These are phyloP conservation scores for Hortiboletus flavorubellus DNA, from an alignment of 768 basidiomycete species.

Conservation along the genomic window DNA sequence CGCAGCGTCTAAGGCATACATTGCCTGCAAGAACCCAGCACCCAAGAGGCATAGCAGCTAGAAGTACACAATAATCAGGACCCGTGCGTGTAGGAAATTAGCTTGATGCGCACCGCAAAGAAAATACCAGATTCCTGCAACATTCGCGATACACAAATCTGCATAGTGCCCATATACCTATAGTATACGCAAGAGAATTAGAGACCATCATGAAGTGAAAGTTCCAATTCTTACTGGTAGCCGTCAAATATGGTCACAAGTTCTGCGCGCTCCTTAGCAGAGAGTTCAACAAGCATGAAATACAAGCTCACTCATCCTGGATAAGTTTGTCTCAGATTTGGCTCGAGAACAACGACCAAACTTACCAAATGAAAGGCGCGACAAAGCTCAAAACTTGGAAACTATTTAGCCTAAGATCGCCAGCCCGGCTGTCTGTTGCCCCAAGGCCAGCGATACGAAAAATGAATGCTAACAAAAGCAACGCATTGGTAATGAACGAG, in stretches of 20 bases:
- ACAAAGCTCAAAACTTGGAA: constrained; percentile 90
- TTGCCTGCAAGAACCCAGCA: constrained; percentile 79
- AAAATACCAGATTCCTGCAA: constrained; percentile 90
- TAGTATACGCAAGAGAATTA: background rate
- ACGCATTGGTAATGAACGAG: constrained; percentile 65
- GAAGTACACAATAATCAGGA: background rate
- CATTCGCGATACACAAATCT: constrained; percentile 92
- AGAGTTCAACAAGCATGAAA: background rate
- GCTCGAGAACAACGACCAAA: constrained; percentile 1
- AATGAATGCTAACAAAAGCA: constrained; percentile 71
- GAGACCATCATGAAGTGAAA: background rate
- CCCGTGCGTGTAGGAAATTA: background rate
- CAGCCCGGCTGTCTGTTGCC: constrained; percentile 33
- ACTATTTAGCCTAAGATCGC: constrained; percentile 53
- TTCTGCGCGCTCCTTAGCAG: constrained; percentile 39
- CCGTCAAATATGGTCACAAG: constrained; percentile 80
- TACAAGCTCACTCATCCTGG: constrained; percentile 73
- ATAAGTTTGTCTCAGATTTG: background rate
- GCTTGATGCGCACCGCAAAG: constrained; percentile 60
- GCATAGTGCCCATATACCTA: constrained; percentile 88
- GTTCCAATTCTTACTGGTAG: constrained; percentile 51
- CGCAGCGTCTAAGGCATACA: constrained; percentile 89
- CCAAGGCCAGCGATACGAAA: constrained; percentile 62
- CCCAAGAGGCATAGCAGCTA: constrained; percentile 81
- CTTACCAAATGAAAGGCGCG: constrained; percentile 83